phyloP scores from a whole-genome alignment of 176 grass and related monocot genomes.

The Eragrostis curvula region DNA sequence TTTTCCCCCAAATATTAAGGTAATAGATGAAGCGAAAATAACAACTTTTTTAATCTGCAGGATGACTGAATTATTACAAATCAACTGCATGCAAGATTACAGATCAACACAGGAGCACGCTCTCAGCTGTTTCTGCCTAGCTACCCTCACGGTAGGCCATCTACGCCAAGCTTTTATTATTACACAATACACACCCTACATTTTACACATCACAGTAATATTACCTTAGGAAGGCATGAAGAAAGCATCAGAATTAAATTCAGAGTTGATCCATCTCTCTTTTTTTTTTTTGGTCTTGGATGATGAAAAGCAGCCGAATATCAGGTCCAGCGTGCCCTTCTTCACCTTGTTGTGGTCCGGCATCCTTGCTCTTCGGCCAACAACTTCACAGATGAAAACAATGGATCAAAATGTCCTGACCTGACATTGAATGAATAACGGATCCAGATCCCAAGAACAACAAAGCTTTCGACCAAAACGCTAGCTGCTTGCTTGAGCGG shows the following conservation, averaged over 20 bases:
- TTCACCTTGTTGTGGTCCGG: slow-evolving; percentile 36
- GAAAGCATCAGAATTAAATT: too few species aligned
- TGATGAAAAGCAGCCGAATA: too few species aligned
- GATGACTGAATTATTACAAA: too few species aligned
- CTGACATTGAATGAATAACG: too few species aligned
- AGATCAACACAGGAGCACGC: not conserved
- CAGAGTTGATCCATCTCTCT: too few species aligned
- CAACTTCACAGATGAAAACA: not conserved
- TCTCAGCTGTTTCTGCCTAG: not conserved
- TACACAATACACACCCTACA: not conserved
- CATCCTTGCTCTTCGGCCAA: not conserved
- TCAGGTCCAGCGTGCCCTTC: slow-evolving; percentile 12
- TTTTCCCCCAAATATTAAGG: too few species aligned
- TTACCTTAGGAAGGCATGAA: too few species aligned
- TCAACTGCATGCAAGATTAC: not conserved
- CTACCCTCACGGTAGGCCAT: not conserved
- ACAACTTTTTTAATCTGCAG: not conserved
- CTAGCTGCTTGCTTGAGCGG: not conserved
- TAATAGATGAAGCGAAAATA: too few species aligned
- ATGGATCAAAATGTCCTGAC: not conserved
- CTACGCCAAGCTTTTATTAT: not conserved
- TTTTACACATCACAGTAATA: not conserved
- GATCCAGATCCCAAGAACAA: too few species aligned
- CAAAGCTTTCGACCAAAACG: not conserved
- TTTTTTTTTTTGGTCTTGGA: not conserved